phyloP scores from a whole-genome alignment of 345 rosid species.

The Euclidium syriacum region DNA sequence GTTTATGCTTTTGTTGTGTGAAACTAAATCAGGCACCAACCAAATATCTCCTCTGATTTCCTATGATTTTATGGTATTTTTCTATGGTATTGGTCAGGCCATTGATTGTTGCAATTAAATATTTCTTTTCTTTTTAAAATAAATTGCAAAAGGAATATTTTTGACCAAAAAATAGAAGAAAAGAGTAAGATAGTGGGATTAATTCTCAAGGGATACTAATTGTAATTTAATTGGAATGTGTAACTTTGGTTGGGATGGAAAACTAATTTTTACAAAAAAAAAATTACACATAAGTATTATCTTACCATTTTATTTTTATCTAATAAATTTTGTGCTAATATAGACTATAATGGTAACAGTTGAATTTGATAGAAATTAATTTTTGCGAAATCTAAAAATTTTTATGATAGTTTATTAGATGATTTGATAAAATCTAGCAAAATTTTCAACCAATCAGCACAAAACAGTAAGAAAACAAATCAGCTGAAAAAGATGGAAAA shows the following conservation, averaged over 20 bases:
- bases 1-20: background rate
- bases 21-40: constrained; percentile 15
- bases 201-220: background rate
- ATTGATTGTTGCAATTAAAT: background rate
- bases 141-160: too few relatives aligned
- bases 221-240: background rate
- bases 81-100: constrained; percentile 5
- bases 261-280: background rate
- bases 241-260: background rate
- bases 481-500: too few relatives aligned
- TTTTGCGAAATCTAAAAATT: too few relatives aligned
- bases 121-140: too few relatives aligned
- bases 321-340: too few relatives aligned
- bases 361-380: too few relatives aligned
- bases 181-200: background rate
- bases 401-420: too few relatives aligned
- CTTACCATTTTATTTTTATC: too few relatives aligned
- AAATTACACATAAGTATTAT: background rate
- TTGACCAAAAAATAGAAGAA: background rate
- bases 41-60: constrained; percentile 24
- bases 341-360: too few relatives aligned
- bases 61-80: constrained; percentile 11
- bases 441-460: too few relatives aligned
- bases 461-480: too few relatives aligned
- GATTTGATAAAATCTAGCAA: too few relatives aligned